phyloP scores from a whole-genome alignment of 2,329 filamentous ascomycete genomes.

The Pseudopithomyces maydicus region DNA sequence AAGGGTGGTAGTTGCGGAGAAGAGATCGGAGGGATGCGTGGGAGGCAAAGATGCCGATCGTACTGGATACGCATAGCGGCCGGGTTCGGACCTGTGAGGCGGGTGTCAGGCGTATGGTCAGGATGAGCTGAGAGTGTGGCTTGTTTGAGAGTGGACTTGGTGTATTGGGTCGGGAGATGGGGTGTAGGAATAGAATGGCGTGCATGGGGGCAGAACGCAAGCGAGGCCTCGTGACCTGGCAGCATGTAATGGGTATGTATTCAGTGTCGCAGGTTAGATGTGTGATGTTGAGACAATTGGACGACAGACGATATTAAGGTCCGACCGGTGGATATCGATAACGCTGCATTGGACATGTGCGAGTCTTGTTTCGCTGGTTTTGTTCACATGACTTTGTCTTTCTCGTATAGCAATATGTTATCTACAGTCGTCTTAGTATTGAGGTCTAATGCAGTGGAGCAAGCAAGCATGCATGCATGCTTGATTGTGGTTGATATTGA shows the following conservation, averaged over 20 bases:
- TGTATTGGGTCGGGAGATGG: background rate
- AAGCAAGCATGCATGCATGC: no score
- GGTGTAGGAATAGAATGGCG: background rate
- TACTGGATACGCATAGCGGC: background rate
- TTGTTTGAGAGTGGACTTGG: background rate
- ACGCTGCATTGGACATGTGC: no score
- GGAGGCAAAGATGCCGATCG: background rate
- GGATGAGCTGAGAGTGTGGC: background rate
- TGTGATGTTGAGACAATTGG: background rate
- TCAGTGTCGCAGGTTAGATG: background rate
- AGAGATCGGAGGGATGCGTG: background rate
- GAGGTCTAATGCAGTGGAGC: no score
- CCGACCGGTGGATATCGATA: no score
- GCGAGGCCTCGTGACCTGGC: background rate
- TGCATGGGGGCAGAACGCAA: background rate
- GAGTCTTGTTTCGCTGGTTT: no score
- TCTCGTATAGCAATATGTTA: no score
- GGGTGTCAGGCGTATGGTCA: constrained; percentile 2
- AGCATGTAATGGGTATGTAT: background rate
- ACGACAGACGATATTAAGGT: background rate
- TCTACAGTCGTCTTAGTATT: no score
- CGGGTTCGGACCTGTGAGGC: background rate
- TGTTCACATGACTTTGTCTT: no score
- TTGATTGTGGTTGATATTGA: no score
- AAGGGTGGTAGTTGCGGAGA: background rate